phyloP scores from a whole-genome alignment of 192 early-diverging fungal species.

The Obelidium mucronatum region DNA sequence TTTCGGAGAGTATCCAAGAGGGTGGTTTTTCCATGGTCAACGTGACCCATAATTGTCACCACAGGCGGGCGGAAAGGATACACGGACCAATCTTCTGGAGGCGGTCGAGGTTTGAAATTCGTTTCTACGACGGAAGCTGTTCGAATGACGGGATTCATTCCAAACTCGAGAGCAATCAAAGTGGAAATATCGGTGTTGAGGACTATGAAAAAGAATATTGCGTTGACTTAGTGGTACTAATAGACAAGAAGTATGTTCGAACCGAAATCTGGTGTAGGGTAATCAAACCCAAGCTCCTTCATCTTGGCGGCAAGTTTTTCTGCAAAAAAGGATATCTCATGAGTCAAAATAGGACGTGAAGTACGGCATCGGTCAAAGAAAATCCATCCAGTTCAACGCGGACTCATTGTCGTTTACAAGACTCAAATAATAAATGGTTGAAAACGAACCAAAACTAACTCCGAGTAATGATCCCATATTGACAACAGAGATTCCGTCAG shows the following conservation, averaged over 20 bases:
- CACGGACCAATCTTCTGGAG: constrained; percentile 75
- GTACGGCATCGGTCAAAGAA: background rate
- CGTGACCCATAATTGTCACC: constrained; percentile 97
- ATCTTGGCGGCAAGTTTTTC: constrained; percentile 75
- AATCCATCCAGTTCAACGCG: background rate
- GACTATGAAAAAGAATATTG: constrained; percentile 47
- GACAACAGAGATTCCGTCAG: constrained; percentile 82
- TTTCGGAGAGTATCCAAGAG: constrained; percentile 90
- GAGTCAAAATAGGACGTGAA: background rate
- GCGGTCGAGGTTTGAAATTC: constrained; percentile 48
- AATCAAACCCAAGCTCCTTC: constrained; percentile 81
- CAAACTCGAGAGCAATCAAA: constrained; percentile 86
- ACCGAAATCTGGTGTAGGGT: constrained; percentile 71
- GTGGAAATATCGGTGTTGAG: constrained; percentile 86
- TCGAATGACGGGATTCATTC: constrained; percentile 84
- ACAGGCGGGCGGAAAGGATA: constrained; percentile 86
- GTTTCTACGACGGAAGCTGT: constrained; percentile 57
- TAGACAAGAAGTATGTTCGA: constrained; percentile 24
- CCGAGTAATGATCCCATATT: constrained; percentile 82
- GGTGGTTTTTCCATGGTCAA: constrained; percentile 96
- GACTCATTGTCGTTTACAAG: no score
- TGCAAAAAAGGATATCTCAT: constrained; percentile 13
- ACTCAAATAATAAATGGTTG: no score
- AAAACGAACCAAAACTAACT: constrained; percentile 66
- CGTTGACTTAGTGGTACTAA: background rate